Evolutionary conservation across 148 eudicot species (phyloP).

Genomic region (Gaultheria prostrata): DNA sequence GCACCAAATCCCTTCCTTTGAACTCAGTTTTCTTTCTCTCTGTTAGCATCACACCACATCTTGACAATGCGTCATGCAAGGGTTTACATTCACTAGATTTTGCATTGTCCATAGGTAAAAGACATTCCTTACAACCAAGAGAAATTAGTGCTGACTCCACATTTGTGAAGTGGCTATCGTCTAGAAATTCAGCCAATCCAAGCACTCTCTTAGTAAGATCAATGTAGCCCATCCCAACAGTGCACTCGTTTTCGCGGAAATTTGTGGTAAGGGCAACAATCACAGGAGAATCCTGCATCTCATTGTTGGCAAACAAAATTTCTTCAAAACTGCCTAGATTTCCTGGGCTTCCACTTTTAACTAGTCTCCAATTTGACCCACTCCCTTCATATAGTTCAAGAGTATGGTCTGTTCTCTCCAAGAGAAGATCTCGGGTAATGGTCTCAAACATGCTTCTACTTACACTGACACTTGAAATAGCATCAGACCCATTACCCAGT

Average conservation of each 20-base stretch:
- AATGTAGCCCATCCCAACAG: slow-evolving; percentile 72
- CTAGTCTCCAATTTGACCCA: slow-evolving; percentile 79
- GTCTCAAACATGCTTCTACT: slow-evolving; percentile 94
- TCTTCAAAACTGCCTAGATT: slow-evolving; percentile 95
- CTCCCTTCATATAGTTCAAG: slow-evolving; percentile 92
- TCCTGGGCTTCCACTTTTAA: slow-evolving; percentile 92
- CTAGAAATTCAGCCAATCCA: slow-evolving; percentile 79
- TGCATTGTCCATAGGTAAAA: slow-evolving; percentile 64
- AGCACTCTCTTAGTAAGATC: slow-evolving; percentile 67
- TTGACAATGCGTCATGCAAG: slow-evolving; percentile 78
- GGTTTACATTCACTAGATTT: slow-evolving; percentile 63
- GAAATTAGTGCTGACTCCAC: slow-evolving; percentile 82
- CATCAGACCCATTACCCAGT: slow-evolving; percentile 73
- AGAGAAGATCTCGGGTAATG: slow-evolving; percentile 76
- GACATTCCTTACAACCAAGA: slow-evolving; percentile 95
- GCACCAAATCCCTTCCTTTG: slow-evolving; percentile 73
- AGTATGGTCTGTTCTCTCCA: slow-evolving; percentile 94
- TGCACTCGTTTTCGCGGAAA: slow-evolving; percentile 73
- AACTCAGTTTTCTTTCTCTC: slow-evolving; percentile 87
- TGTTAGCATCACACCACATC: slow-evolving; percentile 92
- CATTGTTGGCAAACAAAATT: slow-evolving; percentile 87
- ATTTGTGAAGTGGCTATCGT: slow-evolving; percentile 93
- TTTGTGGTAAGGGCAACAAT: slow-evolving; percentile 66
- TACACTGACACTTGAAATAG: slow-evolving; percentile 78
- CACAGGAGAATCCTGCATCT: slow-evolving; percentile 97